Conservation (phyloP, 1,284 basidiomycete genomes). For the Trichosporon sp. region DNA sequence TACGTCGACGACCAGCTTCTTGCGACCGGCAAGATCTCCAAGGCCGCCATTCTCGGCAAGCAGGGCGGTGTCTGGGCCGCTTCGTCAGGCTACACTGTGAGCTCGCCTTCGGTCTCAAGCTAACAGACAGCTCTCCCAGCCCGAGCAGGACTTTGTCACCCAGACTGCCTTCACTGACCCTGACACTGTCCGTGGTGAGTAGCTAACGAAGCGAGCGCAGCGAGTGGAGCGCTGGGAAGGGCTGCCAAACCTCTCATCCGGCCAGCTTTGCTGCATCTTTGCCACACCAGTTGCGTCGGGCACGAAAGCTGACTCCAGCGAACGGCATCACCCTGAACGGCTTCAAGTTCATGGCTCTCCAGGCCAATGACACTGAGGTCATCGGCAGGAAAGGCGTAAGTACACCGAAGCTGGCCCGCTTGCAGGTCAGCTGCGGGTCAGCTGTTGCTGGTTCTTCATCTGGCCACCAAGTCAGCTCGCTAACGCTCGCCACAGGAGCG, state of each 20-base stretch:
- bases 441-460: too few species aligned
- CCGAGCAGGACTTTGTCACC: slow-evolving; percentile 74
- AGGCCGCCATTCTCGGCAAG: slow-evolving; percentile 83
- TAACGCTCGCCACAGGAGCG: slow-evolving; percentile 63
- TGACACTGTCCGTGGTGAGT: slow-evolving; percentile 58
- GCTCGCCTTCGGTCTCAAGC: slow-evolving; percentile 37
- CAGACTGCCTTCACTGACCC: slow-evolving; percentile 62
- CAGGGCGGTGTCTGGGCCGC: slow-evolving; percentile 87
- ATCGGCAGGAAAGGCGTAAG: slow-evolving; percentile 81
- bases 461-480: background rate
- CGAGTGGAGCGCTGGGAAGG: too few species aligned
- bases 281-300: too few species aligned
- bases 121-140: slow-evolving; percentile 65
- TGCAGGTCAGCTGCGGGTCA: too few species aligned
- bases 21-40: slow-evolving; percentile 71
- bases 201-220: background rate
- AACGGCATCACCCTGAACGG: slow-evolving; percentile 71
- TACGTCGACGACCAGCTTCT: slow-evolving; percentile 88
- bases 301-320: slow-evolving; percentile 44
- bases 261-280: too few species aligned
- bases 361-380: slow-evolving; percentile 65
- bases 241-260: too few species aligned
- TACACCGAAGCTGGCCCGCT: slow-evolving; percentile 26
- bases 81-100: slow-evolving; percentile 72
- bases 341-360: slow-evolving; percentile 78